Evolutionary conservation across 2,329 filamentous ascomycete genomes (phyloP), one percentile per base, ranked within the genome.

Genomic region (Coniochaeta ligniaria): DNA sequence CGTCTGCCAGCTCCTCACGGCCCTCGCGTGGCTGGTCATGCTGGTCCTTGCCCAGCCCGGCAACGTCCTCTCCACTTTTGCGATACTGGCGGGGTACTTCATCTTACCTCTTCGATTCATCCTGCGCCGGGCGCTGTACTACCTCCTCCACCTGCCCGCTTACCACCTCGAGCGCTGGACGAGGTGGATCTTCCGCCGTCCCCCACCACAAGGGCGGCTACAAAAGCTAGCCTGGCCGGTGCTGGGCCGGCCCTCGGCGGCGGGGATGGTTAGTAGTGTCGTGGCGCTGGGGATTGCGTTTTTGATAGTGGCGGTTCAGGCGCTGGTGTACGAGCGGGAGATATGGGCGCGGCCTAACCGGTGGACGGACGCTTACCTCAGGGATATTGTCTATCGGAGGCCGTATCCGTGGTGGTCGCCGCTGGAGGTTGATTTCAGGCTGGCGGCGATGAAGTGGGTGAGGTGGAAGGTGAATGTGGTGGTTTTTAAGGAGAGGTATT

Each of bases 361-460:
- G 20, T 67, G 63, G 59, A 63, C 64, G n/a, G 47, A 36, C 6
- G 59, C 62, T 9, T 70, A 70, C 38, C 17, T 67, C 35, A 26
- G 56, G 14, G 67, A 66, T 2, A 17, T 68, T 28, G 43, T 59
- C 14, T 2, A 45, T 6, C 52, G 45, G 36, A 24, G 31, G 50
- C 63, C 66, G 43, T 68, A 69, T n/a, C 63, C 63, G n/a, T 60
- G 45, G 11, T 67, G 63, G 66, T 60, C 59, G 59, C 64, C 64
- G 6, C 31, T 63, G 5, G 14, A 63, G 24, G 63, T 65, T 12
- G 69, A 70, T 52, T 64, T 56, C 12, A 31, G 63, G 52, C 41
- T 70, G 45, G 36, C 65, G 28, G 16, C 60, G 35, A 22, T 63
- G 60, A 56, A 54, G 14, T 35, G 54, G 43, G 16, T 63, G 16